Base-by-base conservation (phyloP, 1,139 yeast species). In the Lodderomyces parapsilosis region DNA sequence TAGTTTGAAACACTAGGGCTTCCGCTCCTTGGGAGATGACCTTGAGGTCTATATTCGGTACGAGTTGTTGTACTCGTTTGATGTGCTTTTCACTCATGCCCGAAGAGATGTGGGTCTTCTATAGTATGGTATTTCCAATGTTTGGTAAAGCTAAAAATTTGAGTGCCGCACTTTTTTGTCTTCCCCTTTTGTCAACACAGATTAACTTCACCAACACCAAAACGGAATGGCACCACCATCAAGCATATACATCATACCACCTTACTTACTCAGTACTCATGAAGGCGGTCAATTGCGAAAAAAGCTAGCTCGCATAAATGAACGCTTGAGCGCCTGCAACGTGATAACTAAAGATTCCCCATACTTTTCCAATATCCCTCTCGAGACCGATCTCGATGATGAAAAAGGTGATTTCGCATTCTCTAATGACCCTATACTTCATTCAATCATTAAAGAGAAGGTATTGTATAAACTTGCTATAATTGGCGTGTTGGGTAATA, bases 21-120 rank as follows among this genome's bases (percentile, higher is more conserved):
- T 91, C 98, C 0, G 98, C 97, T n/a, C 98, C 98, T 59, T 91
- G 98, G 0, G 96, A 86, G 2, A 88, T 68, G 35, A 82, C 71
- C 2, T 62, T 56, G 10, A 83, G 54, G 3, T 81, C 78, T 27
- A 82, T 65, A 41, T 74, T 66, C 2, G 76, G 71, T 41, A 83
- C 54, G 43, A 71, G 63, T 6, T 52, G 43, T 46, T 72, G 62
- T 2, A 81, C 82, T 41, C 63, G 59, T 8, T 58, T 61, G 20
- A 77, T 51, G 10, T 74, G 60, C 33, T 55, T 60, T 27, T 66
- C 69, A 11, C 81, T 75, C 82, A 76, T 78, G 23, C 8, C n/a
- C n/a, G n/a, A n/a, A n/a, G n/a, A n/a, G n/a, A n/a, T n/a, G n/a
- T n/a, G n/a, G n/a, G n/a, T n/a, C n/a, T n/a, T n/a, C n/a, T n/a